phyloP scores from a whole-genome alignment of 371 early-diverging fungal species.

The Apophysomyces ossiformis region DNA sequence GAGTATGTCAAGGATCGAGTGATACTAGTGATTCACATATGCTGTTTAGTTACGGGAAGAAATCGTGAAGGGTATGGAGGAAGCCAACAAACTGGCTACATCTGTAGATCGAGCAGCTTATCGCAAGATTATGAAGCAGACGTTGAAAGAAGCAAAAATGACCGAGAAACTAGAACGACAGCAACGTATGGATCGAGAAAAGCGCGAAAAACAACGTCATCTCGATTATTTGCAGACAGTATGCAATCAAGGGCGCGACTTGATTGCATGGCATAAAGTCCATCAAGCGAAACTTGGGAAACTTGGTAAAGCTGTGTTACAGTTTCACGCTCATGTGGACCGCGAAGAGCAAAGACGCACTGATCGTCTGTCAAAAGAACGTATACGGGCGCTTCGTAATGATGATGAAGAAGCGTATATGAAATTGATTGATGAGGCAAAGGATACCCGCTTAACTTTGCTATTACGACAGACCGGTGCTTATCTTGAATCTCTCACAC shows the following conservation, averaged over 20 bases:
- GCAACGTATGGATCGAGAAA: conserved; percentile 86
- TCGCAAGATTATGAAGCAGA: conserved; percentile 86
- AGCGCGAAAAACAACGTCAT: conserved; percentile 83
- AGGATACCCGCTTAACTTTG: conserved; percentile 92
- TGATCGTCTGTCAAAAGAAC: conserved; percentile 86
- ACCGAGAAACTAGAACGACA: conserved; percentile 91
- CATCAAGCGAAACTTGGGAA: conserved; percentile 70
- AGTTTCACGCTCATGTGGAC: conserved; percentile 80
- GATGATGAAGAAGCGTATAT: conserved; percentile 97
- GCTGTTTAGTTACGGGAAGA: conserved; percentile 74
- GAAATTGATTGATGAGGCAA: conserved; percentile 90
- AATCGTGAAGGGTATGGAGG: conserved; percentile 70
- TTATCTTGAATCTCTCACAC: conserved; percentile 81
- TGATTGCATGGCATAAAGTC: conserved; percentile 73
- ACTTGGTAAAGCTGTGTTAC: conserved; percentile 78
- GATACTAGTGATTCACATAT: neutral
- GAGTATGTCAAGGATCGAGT: conserved; percentile 32
- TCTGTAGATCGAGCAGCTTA: conserved; percentile 78
- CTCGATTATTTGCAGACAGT: conserved; percentile 76
- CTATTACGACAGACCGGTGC: conserved; percentile 87
- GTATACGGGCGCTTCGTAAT: conserved; percentile 90
- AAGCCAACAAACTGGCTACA: conserved; percentile 76
- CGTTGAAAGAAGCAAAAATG: conserved; percentile 82
- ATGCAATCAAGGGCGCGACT: conserved; percentile 74
- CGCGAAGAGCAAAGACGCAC: conserved; percentile 89